Percentiles rank a stretch among this genome's conserved stretches.
Evolutionary conservation across 169 alveolate genomes (phyloP).

Genomic region (Plasmodium sp.): DNA sequence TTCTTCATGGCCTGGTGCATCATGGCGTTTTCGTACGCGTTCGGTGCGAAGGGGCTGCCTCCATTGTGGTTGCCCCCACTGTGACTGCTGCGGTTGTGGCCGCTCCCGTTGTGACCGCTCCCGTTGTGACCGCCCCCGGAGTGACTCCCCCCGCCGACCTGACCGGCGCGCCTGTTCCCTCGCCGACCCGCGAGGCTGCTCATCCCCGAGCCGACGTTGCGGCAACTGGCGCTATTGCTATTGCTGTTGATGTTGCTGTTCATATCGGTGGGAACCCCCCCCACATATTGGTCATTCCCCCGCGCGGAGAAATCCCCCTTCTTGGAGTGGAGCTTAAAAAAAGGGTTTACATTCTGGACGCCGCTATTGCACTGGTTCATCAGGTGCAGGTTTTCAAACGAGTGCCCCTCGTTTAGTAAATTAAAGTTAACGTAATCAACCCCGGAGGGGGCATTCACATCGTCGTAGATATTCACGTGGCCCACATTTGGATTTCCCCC

Average conservation of each 20-base stretch:
- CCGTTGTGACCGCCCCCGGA: background rate
- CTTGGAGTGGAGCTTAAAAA: background rate
- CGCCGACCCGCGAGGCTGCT: background rate
- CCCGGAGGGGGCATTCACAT: slow-evolving; percentile 2
- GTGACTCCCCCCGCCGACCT: background rate
- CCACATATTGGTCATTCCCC: background rate
- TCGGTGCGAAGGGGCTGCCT: background rate
- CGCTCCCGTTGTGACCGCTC: no score
- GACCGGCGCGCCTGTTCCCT: background rate
- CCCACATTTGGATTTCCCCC: background rate
- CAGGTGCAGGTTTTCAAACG: background rate
- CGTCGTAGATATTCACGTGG: slow-evolving; percentile 25
- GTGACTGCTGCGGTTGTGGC: background rate
- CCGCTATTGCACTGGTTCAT: background rate
- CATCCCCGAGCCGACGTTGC: background rate
- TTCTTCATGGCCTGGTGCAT: slow-evolving; percentile 6
- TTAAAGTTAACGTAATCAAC: slow-evolving; percentile 18
- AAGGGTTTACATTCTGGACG: background rate
- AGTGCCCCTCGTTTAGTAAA: background rate
- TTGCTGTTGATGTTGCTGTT: background rate
- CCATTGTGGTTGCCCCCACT: background rate
- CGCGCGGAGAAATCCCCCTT: background rate
- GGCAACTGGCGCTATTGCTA: background rate
- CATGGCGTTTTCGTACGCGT: slow-evolving; percentile 3
- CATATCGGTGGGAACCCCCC: background rate